Conservation (phyloP, 257 asterid genomes). For the Knoxia roxburghii region DNA sequence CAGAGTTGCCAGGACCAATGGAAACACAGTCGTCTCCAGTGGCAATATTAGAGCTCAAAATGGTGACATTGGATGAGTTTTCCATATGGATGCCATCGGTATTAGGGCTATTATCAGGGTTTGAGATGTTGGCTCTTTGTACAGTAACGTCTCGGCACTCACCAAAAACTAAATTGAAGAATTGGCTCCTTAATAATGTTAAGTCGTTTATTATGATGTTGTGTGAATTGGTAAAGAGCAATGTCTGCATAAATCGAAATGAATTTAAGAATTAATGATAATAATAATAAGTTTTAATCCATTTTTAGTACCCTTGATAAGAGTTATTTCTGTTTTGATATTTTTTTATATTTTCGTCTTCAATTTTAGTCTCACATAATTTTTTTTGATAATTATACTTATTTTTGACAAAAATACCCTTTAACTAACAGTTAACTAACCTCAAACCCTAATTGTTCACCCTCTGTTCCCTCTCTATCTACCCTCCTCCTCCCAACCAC, state of each 20-base stretch:
- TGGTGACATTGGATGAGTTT: slow-evolving; percentile 34
- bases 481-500: no score
- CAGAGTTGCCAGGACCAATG: slow-evolving; percentile 44
- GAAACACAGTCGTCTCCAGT: slow-evolving; percentile 71
- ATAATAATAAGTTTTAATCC: no score
- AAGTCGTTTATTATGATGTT: slow-evolving; percentile 38
- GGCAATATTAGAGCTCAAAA: slow-evolving; percentile 30
- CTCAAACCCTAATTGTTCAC: no score
- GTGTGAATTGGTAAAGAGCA: slow-evolving; percentile 47
- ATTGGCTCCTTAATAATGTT: slow-evolving; percentile 40
- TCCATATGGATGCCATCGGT: slow-evolving; percentile 59
- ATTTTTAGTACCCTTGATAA: no score
- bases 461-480: no score
- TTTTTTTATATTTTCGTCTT: no score
- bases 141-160: slow-evolving; percentile 34
- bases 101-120: slow-evolving; percentile 52
- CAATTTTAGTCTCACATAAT: no score
- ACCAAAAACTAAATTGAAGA: slow-evolving; percentile 42
- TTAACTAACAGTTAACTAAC: no score
- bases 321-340: no score
- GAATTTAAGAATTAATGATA: no score
- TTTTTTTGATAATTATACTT: no score
- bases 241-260: slow-evolving; percentile 32
- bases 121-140: slow-evolving; percentile 29
- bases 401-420: no score